Conservation (phyloP, 768 basidiomycete genomes). For the Mycena capillaripes region DNA sequence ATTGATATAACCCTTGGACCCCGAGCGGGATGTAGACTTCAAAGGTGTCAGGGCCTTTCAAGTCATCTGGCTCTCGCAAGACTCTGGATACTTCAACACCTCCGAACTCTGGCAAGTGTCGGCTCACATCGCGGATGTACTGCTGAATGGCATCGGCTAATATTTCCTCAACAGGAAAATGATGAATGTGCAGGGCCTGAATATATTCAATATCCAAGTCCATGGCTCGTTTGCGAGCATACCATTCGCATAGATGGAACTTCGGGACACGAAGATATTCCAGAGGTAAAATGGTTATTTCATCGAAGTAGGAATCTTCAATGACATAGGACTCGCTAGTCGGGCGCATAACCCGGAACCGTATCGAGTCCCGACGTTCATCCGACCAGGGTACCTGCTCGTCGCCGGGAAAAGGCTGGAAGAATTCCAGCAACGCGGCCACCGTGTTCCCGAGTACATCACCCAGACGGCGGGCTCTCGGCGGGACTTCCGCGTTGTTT, state of each 20-base stretch:
- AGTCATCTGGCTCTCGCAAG: too few species aligned
- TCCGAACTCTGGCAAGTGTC: too few species aligned
- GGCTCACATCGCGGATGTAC: too few species aligned
- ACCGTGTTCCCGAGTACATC: constrained; percentile 1
- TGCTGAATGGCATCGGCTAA: not conserved
- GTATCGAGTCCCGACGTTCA: not conserved
- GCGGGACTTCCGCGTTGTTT: too few species aligned
- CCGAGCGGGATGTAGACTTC: not conserved
- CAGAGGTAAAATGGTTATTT: not conserved
- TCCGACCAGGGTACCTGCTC: not conserved
- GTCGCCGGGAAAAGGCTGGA: constrained; percentile 14
- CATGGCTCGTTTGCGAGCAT: not conserved
- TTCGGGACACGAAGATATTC: not conserved
- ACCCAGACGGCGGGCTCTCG: not conserved
- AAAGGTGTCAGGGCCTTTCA: not conserved
- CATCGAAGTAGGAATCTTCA: not conserved
- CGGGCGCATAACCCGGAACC: not conserved
- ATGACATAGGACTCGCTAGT: not conserved
- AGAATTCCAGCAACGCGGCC: not conserved
- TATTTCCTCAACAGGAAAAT: not conserved
- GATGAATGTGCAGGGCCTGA: not conserved
- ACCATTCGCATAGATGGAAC: constrained; percentile 7
- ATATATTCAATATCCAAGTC: not conserved
- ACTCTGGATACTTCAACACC: too few species aligned
- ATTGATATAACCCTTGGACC: not conserved